Evolutionary conservation across 129 eudicot species (phyloP).

Genomic region (Chrysanthemum seticuspe): DNA sequence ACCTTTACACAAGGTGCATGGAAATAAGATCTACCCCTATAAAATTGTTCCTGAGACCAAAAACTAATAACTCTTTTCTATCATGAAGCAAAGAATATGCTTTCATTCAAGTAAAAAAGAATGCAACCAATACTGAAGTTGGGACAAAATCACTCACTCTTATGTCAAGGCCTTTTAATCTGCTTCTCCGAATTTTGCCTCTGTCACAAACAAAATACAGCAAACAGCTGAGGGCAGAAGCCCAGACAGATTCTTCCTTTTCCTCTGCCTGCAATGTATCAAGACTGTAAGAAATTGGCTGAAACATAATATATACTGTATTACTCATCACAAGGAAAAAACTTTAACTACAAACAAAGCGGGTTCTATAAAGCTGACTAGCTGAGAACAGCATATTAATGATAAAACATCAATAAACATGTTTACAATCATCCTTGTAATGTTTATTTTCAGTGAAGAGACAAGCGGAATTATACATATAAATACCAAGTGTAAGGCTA

Average conservation of each 20-base stretch:
- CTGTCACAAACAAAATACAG: constrained; percentile 92
- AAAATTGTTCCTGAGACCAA: not conserved
- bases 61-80: constrained; percentile 1
- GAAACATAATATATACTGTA: constrained; percentile 6
- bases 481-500: no score
- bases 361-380: no score
- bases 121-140: not conserved
- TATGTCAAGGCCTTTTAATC: constrained; percentile 90
- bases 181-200: constrained; percentile 90
- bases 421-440: no score
- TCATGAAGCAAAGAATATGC: constrained; percentile 17
- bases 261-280: constrained; percentile 62
- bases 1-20: not conserved
- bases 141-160: constrained; percentile 62
- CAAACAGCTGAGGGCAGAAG: constrained; percentile 94
- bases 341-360: no score
- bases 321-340: not conserved
- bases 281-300: constrained; percentile 6
- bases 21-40: not conserved
- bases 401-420: no score
- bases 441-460: no score
- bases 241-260: constrained; percentile 96
- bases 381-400: no score
- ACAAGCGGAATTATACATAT: no score
- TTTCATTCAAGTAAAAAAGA: constrained; percentile 8